Percentiles rank a stretch among this genome's conserved stretches.
These are phyloP conservation scores for Eucalyptus sp. DNA, from an alignment of 345 rosid genomes.

Conservation along the genomic window DNA sequence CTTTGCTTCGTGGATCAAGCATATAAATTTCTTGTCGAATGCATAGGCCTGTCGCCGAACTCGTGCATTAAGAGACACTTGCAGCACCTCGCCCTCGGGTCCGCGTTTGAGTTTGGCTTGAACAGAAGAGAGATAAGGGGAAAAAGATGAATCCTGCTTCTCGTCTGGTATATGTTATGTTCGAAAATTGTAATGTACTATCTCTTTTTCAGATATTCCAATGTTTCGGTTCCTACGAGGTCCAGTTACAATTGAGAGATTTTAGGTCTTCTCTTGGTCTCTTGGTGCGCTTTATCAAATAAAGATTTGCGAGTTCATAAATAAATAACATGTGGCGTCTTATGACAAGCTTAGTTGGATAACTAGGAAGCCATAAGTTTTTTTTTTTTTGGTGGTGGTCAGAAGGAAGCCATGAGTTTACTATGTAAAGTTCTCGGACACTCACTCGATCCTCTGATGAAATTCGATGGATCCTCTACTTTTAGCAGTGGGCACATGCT, in stretches of 20 bases:
- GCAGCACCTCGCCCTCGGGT: neutral
- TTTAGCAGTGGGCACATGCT: neutral
- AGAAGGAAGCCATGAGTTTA: too few species aligned
- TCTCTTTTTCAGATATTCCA: too few species aligned
- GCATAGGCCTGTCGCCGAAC: neutral
- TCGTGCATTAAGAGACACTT: neutral
- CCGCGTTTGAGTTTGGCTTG: neutral
- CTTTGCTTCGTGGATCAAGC: neutral
- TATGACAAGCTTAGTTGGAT: neutral
- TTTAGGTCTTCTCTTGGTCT: neutral
- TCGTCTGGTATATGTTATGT: neutral
- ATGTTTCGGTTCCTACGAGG: neutral
- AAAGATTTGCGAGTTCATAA: neutral
- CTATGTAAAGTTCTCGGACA: neutral
- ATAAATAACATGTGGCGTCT: neutral
- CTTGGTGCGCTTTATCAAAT: neutral
- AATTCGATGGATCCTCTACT: too few species aligned
- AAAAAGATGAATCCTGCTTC: neutral
- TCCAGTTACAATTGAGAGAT: neutral
- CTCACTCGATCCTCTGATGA: neutral
- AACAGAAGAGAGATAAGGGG: neutral
- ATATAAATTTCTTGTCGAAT: neutral
- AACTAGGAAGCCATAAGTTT: neutral
- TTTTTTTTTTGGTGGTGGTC: too few species aligned
- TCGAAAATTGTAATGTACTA: neutral